Evolutionary conservation across 257 asterid genomes (phyloP).

Genomic region (Nicotiana obtusifolia): DNA sequence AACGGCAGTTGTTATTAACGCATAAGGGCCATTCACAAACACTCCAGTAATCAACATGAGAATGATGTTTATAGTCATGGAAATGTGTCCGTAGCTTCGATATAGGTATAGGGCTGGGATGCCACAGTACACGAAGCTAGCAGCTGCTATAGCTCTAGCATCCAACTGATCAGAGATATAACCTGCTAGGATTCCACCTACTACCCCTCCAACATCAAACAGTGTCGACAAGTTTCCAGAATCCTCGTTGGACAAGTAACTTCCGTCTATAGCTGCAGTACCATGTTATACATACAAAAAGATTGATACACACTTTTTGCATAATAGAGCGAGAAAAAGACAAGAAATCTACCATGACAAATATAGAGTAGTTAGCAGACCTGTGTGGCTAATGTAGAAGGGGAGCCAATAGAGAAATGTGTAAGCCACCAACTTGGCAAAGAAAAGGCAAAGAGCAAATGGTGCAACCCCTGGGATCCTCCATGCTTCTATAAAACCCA

Average conservation of each 20-base stretch:
- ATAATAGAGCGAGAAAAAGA: not conserved
- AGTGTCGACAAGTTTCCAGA: conserved; percentile 80
- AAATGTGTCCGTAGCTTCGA: conserved; percentile 71
- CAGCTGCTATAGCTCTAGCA: conserved; percentile 94
- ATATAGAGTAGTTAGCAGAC: conserved; percentile 17
- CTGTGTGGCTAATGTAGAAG: conserved; percentile 93
- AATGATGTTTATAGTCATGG: conserved; percentile 53
- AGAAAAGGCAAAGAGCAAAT: conserved; percentile 85
- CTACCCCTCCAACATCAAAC: conserved; percentile 91
- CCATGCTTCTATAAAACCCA: conserved; percentile 92
- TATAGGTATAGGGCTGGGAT: conserved; percentile 83
- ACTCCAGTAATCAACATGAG: conserved; percentile 77
- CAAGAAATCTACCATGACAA: not conserved
- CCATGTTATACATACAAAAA: not conserved
- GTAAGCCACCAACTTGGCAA: conserved; percentile 86
- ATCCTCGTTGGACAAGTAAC: conserved; percentile 66
- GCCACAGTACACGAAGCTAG: conserved; percentile 89
- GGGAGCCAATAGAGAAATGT: conserved; percentile 97
- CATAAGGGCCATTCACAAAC: conserved; percentile 95
- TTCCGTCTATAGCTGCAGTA: conserved; percentile 72
- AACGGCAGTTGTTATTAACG: conserved; percentile 91
- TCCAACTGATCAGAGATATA: conserved; percentile 72
- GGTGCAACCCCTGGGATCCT: conserved; percentile 89
- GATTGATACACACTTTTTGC: not conserved
- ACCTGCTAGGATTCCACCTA: conserved; percentile 90